phyloP scores from a whole-genome alignment of 2,329 filamentous ascomycete genomes.

The Ceratocystis colombiana region DNA sequence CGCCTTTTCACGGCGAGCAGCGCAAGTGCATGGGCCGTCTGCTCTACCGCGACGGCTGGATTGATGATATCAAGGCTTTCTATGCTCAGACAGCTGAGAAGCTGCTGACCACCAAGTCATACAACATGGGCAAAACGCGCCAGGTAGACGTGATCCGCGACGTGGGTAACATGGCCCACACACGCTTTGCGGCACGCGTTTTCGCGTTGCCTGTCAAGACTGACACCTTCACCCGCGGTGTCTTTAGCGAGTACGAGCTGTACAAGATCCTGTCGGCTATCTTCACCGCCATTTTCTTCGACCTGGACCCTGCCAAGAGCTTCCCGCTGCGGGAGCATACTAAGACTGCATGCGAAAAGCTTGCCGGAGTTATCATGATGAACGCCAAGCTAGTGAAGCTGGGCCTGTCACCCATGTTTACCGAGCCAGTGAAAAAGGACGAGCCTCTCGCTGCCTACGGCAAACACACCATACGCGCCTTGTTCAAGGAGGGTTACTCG shows the following conservation, averaged over 20 bases:
- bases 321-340: conserved; percentile 54
- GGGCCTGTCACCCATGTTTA: conserved; percentile 44
- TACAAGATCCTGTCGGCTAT: conserved; percentile 55
- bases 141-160: conserved; percentile 64
- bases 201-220: conserved; percentile 61
- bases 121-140: conserved; percentile 40
- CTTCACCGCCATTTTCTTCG: conserved; percentile 55
- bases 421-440: conserved; percentile 40
- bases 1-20: conserved; percentile 40
- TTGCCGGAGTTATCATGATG: conserved; percentile 52
- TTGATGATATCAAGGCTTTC: conserved; percentile 53
- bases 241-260: conserved; percentile 46
- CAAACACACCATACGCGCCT: conserved; percentile 51
- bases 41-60: conserved; percentile 53
- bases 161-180: conserved; percentile 56
- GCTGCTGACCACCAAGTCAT: conserved; percentile 56
- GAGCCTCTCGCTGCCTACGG: conserved; percentile 55
- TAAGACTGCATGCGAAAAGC: conserved; percentile 45
- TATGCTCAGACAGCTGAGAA: conserved; percentile 52
- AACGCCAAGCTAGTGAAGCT: conserved; percentile 52
- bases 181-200: conserved; percentile 51
- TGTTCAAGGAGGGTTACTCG: conserved; percentile 54
- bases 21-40: conserved; percentile 46
- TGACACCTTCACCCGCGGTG: conserved; percentile 47
- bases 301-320: conserved; percentile 55